Base-by-base conservation (phyloP, 345 rosid species). In the Eucalyptus pumila region DNA sequence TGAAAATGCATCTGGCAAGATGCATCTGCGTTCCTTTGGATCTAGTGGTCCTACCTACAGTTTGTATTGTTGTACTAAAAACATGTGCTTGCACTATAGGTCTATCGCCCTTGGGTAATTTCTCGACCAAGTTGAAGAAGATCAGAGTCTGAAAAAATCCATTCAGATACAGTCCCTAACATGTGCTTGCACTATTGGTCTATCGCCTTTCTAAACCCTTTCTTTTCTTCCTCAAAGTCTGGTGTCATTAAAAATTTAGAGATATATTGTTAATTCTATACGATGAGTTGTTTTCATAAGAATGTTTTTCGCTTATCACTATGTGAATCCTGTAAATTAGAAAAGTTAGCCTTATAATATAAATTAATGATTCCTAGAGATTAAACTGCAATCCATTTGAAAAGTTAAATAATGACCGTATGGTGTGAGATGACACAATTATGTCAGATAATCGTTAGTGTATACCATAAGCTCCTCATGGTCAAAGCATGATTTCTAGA, bases 271-370 rank as follows among this genome's bases (percentile, higher is more conserved):
- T 30, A 6, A 62, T 62, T 30, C 34, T 4, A 62, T 30, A 30
- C 17, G 7, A 62, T 62, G 19, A 62, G 34, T 62, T 62, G 9
- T 30, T 62, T 62, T 13, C 17, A 27, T 14, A 30, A 12, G 9
- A 11, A 62, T 62, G 3, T 4, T 62, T 26, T 30, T 62, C 9
- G 2, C 69, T 62, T 4, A 27, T 13, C 72, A 27, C 17, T 13
- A 0, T 4, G 2, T 3, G n/a, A 1, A 60, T 60, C 32, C 3
- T 60, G 32, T 11, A 11, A 60, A 60, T 27, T 11, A 60, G n/a
- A 60, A 60, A 26, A 12, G 14, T 60, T 11, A 27, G 34, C 2
- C 34, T 30, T 62, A 62, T 26, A 26, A 27, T 26, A 60, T 62
- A 27, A 34, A 62, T 62, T 26, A 62, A 62, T 62, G 72, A 62